A percentile compares a stretch with the other conserved stretches of the same genome.
Conservation (phyloP, 2,329 filamentous ascomycete species). For the Penicillium sp. region DNA sequence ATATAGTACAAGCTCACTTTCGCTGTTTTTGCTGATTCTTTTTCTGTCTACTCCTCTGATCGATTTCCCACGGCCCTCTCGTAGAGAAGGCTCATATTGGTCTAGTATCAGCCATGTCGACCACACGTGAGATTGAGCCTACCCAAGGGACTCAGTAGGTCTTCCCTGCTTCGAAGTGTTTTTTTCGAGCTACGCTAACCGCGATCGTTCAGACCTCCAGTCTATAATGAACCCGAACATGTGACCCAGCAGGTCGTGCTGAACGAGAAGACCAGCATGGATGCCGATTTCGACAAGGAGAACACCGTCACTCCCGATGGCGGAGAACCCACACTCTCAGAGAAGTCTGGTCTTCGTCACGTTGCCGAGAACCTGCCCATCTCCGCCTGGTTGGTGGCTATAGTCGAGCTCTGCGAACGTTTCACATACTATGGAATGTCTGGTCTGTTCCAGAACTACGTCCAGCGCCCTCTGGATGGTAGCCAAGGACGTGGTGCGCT, state of each 20-base stretch:
- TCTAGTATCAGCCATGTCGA: conserved; percentile 23
- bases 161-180: not conserved
- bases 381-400: conserved; percentile 58
- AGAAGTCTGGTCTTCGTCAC: conserved; percentile 54
- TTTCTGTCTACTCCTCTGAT: conserved; percentile 9
- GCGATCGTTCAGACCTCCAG: conserved; percentile 13
- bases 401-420: conserved; percentile 59
- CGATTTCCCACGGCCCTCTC: conserved; percentile 11
- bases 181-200: conserved; percentile 3
- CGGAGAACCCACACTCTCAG: conserved; percentile 55
- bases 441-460: conserved; percentile 60
- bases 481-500: conserved; percentile 44
- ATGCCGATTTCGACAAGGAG: conserved; percentile 32
- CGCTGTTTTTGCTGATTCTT: not conserved
- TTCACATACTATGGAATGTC: conserved; percentile 61
- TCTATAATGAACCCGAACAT: conserved; percentile 20
- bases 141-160: conserved; percentile 24
- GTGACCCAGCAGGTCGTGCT: conserved; percentile 16
- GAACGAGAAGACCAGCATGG: conserved; percentile 27
- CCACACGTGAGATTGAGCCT: conserved; percentile 30
- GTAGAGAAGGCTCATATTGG: conserved; percentile 5
- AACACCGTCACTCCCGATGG: conserved; percentile 45
- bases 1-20: conserved; percentile 30
- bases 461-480: conserved; percentile 45
- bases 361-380: conserved; percentile 57